phyloP scores from a whole-genome alignment of 2,329 filamentous ascomycete genomes.

The Arthroderma sp. region DNA sequence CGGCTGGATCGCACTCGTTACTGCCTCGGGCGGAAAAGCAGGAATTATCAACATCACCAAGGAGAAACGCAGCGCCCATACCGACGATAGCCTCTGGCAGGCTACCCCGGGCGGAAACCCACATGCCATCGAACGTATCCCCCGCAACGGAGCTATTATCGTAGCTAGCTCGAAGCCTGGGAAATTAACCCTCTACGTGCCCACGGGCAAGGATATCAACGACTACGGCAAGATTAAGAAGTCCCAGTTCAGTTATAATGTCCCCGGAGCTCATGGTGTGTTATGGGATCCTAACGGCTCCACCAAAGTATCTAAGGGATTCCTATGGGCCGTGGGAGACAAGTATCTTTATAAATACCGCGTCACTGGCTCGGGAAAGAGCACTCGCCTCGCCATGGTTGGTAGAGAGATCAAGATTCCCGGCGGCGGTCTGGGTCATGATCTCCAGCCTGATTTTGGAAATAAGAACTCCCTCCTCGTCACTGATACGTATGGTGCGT shows the following conservation, averaged over 20 bases:
- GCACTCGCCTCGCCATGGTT: constrained; percentile 2
- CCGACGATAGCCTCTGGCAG: constrained; percentile 10
- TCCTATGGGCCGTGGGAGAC: constrained; percentile 6
- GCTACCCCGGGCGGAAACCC: constrained; percentile 10
- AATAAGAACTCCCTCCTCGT: constrained; percentile 10
- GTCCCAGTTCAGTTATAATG: constrained; percentile 1
- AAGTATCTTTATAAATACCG: constrained; percentile 6
- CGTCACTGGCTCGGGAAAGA: constrained; percentile 3
- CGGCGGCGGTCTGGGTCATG: constrained; percentile 9
- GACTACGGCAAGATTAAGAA: constrained; percentile 7
- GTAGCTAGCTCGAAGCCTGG: constrained; percentile 10
- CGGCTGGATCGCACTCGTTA: constrained; percentile 11
- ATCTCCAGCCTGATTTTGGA: constrained; percentile 11
- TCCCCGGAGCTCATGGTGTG: constrained; percentile 6
- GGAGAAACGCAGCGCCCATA: constrained; percentile 30
- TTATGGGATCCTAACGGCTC: constrained; percentile 8
- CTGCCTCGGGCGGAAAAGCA: constrained; percentile 12
- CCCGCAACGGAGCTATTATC: constrained; percentile 10
- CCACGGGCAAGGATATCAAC: constrained; percentile 7
- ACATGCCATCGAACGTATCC: constrained; percentile 11
- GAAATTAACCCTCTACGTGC: constrained; percentile 11
- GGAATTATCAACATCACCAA: constrained; percentile 37
- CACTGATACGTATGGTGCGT: constrained; percentile 11
- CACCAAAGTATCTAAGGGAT: background rate
- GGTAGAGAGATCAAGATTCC: constrained; percentile 2